Evolutionary conservation across 441 rosid genomes (phyloP), one percentile per base, ranked within the genome.

Genomic region (Rhodomyrtus psidioides): DNA sequence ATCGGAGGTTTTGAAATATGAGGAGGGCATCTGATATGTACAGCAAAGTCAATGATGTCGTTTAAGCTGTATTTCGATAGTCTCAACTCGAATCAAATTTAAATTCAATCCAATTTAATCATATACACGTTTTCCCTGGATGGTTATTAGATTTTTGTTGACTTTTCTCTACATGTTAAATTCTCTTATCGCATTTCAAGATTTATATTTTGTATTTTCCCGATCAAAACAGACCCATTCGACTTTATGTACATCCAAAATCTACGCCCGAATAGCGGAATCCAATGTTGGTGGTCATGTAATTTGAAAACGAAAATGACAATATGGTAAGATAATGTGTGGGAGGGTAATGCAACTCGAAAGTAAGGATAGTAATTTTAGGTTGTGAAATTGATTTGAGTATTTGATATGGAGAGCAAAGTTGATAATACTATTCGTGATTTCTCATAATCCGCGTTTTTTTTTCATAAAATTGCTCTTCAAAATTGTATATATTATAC

Each of bases 11-110:
- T 65, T 21, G 7, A 34, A 10, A 65, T 10, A 7, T 34, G 13
- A 34, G 0, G 4, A 19, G 4, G 76, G 12, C 13, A 34, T 65
- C 9, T 65, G 6, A 9, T 34, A 34, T 19, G 26, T 21, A 19
- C 8, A 0, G 0, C 10, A 9, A 6, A 34, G 0, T 65, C 6
- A 26, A 10, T 21, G 49, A 5, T 34, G 0, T 34, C 9, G 2
- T 34, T 30, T 65, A 19, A 19, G 19, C 2, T 34, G 26, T 34
- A 34, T 65, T 65, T 65, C 4, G 15, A 65, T 19, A 19, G 1
- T 1, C 14, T 34, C 0, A 0, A 62, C 16, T 30, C 4, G 12
- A 19, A 28, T 15, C 1, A 0, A 27, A 60, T 27, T 59, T 27
- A 34, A 59, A 27, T 2, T 59, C 12, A 15, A 8, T 59, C 5